Evolutionary conservation across 2,329 filamentous ascomycete genomes (phyloP).

Genomic region (Sclerotinia nivalis): DNA sequence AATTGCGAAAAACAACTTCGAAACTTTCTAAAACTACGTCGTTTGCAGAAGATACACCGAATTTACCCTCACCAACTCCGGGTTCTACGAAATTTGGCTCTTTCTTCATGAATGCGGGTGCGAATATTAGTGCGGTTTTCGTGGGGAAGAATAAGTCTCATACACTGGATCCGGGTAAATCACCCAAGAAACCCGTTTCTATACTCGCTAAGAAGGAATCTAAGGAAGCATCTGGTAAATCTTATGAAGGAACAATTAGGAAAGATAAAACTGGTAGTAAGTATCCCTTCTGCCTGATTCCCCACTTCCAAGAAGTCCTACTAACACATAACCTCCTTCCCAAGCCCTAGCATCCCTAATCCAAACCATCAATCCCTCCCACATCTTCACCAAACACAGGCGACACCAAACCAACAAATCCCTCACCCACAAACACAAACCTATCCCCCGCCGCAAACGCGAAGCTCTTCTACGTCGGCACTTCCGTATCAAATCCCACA

Average conservation of each 20-base stretch:
- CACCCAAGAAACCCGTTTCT: background rate
- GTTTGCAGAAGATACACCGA: background rate
- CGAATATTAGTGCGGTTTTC: conserved; percentile 13
- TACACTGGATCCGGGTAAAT: background rate
- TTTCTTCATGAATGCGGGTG: conserved; percentile 4
- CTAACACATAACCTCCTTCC: background rate
- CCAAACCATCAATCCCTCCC: background rate
- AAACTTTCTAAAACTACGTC: background rate
- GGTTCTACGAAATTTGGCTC: background rate
- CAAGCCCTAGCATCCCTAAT: background rate
- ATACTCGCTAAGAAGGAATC: background rate
- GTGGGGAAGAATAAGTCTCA: background rate
- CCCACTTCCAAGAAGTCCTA: background rate
- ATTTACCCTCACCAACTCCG: no score
- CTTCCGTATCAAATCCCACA: background rate
- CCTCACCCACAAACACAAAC: conserved; percentile 5
- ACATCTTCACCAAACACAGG: background rate
- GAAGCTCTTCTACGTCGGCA: background rate
- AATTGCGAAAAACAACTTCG: background rate
- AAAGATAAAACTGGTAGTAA: conserved; percentile 1
- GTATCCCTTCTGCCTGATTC: background rate
- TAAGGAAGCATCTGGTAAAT: background rate
- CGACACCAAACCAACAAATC: background rate
- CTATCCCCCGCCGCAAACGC: background rate
- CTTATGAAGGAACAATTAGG: background rate